A percentile compares a stretch with the other conserved stretches of the same genome.
These are phyloP conservation scores for Euphorbia tirucalli DNA, from an alignment of 345 rosid genomes.

Conservation along the genomic window DNA sequence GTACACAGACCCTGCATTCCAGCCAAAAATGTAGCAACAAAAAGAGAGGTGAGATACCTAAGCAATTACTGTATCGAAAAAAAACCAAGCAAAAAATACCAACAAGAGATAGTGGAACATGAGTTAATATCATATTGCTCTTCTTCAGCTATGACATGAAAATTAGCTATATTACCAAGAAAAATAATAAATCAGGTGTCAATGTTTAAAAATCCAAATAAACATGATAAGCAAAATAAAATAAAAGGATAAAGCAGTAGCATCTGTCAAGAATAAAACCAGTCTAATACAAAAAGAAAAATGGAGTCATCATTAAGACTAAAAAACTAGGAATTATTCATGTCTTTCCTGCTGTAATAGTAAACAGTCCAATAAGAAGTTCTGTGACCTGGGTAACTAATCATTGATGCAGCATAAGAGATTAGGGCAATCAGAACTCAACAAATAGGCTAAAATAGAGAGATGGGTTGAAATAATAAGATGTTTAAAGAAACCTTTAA, in stretches of 20 bases:
- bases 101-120: neutral
- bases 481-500: too few species aligned
- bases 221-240: neutral
- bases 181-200: neutral
- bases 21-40: conserved; percentile 3
- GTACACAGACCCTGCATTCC: conserved; percentile 80
- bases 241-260: neutral
- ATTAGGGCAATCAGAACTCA: too few species aligned
- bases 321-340: too few species aligned
- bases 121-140: neutral
- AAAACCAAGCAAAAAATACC: neutral
- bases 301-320: too few species aligned
- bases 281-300: too few species aligned
- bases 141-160: neutral
- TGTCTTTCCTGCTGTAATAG: too few species aligned
- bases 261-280: neutral
- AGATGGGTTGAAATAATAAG: too few species aligned
- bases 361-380: too few species aligned
- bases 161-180: neutral
- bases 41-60: neutral
- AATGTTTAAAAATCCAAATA: neutral
- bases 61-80: neutral
- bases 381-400: too few species aligned
- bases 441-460: too few species aligned
- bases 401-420: too few species aligned